Evolutionary conservation across 2,329 filamentous ascomycete genomes (phyloP), one percentile per base, ranked within the genome.

Genomic region (Curvularia verruculosa): DNA sequence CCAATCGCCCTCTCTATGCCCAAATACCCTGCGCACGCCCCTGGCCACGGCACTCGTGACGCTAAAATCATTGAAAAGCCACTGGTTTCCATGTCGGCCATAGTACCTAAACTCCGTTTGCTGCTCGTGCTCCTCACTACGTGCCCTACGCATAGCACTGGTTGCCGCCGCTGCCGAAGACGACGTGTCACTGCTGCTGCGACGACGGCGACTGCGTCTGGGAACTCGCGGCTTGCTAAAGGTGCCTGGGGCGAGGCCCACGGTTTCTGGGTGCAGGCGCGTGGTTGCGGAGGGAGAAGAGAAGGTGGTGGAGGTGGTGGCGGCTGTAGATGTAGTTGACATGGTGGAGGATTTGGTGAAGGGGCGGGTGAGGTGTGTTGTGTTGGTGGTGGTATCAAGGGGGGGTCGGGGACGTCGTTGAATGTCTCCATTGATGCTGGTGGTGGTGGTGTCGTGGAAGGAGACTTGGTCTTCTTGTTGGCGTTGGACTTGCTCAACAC

Each of bases 11-110:
- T n/a, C 34, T 1, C 52, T 12, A 4, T 15, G 8, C 5, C 62
- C 52, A 58, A 74, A 72, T 8, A 72, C 63, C 62, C 59, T 72
- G 3, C 63, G 68, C 48, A 58, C 73, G 19, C 71, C 70, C 58
- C 66, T 73, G 48, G 64, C 69, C 28, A 75, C 65, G n/a, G 61
- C 64, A 18, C 69, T 72, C 10, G 67, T 71, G 37, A 77, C 60
- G 34, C 73, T 76, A 39, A 75, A 76, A 41, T 74, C 73, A 19
- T 75, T 73, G 59, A 77, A 77, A 21, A 77, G 54, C 75, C 75
- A 77, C 49, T 66, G 67, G 49, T 77, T 77, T 9, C 66, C 66
- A 59, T 77, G 75, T 5, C 75, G 21, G 5, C 73, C 73, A 39
- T 75, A 75, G 44, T 73, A 73, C 55, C 67, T 70, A 19, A 73